Evolutionary conservation across 352 stramenopile species (phyloP).

Genomic region (Aphanomyces cochlioides): DNA sequence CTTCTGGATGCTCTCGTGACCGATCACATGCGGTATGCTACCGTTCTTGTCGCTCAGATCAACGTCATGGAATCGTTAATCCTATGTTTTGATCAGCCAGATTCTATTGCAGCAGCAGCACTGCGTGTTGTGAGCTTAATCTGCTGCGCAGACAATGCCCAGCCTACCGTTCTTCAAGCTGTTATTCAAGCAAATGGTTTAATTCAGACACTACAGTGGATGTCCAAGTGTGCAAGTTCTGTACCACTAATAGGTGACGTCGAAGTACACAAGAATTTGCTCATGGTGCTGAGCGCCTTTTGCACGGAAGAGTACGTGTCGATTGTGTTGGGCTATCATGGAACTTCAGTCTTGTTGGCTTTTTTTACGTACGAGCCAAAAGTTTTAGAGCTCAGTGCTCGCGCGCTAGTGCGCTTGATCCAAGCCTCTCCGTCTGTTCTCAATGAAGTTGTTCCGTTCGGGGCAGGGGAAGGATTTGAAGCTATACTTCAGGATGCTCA

Average conservation of each 20-base stretch:
- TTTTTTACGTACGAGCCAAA: slow-evolving; percentile 13
- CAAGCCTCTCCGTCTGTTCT: slow-evolving; percentile 1
- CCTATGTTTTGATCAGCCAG: background rate
- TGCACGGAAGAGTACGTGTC: background rate
- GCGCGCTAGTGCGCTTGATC: background rate
- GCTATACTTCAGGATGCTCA: background rate
- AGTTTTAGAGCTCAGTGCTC: background rate
- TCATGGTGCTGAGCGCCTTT: slow-evolving; percentile 16
- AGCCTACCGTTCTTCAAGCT: background rate
- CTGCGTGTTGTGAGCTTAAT: slow-evolving; percentile 5
- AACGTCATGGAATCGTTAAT: background rate
- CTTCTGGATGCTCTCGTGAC: slow-evolving; percentile 6
- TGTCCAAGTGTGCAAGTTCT: background rate
- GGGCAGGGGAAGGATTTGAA: slow-evolving; percentile 19
- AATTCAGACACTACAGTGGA: background rate
- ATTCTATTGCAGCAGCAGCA: background rate
- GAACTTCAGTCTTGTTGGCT: background rate
- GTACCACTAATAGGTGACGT: background rate
- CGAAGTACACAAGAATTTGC: slow-evolving; percentile 1
- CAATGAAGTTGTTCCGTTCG: slow-evolving; percentile 21
- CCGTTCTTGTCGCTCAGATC: background rate
- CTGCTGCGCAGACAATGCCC: background rate
- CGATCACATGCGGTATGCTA: slow-evolving; percentile 12
- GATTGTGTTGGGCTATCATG: background rate
- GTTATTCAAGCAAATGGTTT: slow-evolving; percentile 13